Conservation (phyloP, 768 basidiomycete genomes). For the Macrolepiota fuliginosa region DNA sequence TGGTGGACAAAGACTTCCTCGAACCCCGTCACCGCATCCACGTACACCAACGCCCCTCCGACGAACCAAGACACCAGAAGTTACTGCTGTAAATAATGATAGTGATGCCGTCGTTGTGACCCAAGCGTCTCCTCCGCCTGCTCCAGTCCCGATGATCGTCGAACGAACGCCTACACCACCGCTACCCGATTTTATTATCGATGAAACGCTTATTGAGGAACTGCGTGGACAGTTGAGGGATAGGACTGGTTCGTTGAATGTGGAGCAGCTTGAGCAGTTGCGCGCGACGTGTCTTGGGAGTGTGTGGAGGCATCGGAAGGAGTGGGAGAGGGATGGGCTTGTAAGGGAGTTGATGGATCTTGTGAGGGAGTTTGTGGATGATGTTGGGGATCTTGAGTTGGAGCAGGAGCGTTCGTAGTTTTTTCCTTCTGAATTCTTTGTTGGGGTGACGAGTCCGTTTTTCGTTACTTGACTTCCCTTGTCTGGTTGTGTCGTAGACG, state of each 20-base stretch:
- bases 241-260: constrained; percentile 56
- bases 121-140: constrained; percentile 17
- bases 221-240: constrained; percentile 51
- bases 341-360: constrained; percentile 54
- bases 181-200: constrained; percentile 73
- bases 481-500: background rate
- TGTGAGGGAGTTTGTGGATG: constrained; percentile 65
- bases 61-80: constrained; percentile 11
- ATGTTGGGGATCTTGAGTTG: constrained; percentile 38
- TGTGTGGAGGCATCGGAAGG: constrained; percentile 79
- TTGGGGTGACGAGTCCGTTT: background rate
- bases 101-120: constrained; percentile 15
- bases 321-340: constrained; percentile 79
- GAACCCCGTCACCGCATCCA: constrained; percentile 13
- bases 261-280: constrained; percentile 94
- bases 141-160: constrained; percentile 44
- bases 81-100: background rate
- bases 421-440: background rate
- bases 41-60: constrained; percentile 17
- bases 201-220: constrained; percentile 43
- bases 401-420: background rate
- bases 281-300: constrained; percentile 77
- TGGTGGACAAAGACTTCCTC: background rate
- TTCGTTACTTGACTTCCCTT: background rate
- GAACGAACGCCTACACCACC: constrained; percentile 71